Base-by-base conservation (phyloP, 768 basidiomycete species). In the Amanita phalloides region DNA sequence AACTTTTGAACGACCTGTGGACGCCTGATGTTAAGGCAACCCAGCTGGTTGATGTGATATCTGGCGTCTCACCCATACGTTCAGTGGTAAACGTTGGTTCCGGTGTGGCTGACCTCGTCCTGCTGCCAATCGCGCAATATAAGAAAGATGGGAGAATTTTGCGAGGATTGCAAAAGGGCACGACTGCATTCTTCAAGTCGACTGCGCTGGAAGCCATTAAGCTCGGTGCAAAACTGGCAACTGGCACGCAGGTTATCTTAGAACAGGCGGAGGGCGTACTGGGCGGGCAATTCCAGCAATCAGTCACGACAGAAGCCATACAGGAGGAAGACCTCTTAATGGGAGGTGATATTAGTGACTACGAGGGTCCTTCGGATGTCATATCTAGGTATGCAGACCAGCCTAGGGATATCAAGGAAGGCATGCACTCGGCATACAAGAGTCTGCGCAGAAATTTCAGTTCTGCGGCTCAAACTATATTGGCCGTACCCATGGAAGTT, bases 11-110 rank as follows among this genome's bases (percentile, higher is more conserved):
- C 58, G 95, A 98, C 61, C 71, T 98, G 23, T 99, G 96, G 96
- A 97, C 96, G 0, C 96, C 96, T 3, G 96, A 99, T 65, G 96
- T 99, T 48, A 98, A 97, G 65, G 93, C 96, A 10, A 97, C 96
- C 7, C 96, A 99, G 62, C 78, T 99, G 9, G 90, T 90, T 13
- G 95, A 98, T 56, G 90, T 99, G 46, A 89, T 99, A 49, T 94
- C 94, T 21, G 96, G 96, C 5, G 92, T 98, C 2, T 79, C 93
- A 9, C 96, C 96, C 1, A 94, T 99, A 55, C 86, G 94, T 14
- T 97, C 94, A 0, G 77, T 97, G 55, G 95, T 99, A 58, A 97
- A 98, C 56, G 93, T 98, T 48, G 96, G 96, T 10, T 91, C 92
- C 14, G 96, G 96, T 11, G 85, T 98, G 14, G 96, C 94, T 1